Evolutionary conservation across 2,329 filamentous ascomycete genomes (phyloP).

Genomic region (Ophiostoma populinum): DNA sequence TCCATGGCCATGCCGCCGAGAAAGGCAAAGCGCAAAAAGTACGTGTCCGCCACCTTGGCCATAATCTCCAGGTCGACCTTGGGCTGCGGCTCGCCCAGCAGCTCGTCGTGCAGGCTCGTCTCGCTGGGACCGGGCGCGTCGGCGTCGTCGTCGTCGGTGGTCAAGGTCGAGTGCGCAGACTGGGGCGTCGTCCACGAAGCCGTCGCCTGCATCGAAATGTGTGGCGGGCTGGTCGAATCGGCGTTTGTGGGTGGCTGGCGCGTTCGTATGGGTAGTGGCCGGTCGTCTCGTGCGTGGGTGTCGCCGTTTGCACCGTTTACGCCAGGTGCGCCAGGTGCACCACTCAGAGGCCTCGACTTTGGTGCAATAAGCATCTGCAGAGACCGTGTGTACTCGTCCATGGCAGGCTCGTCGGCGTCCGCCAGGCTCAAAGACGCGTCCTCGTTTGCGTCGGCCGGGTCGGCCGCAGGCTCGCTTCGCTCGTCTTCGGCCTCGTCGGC

Average conservation of each 20-base stretch:
- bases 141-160: constrained; percentile 6
- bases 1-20: constrained; percentile 6
- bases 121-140: constrained; percentile 14
- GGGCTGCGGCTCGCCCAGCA: constrained; percentile 10
- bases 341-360: too few relatives aligned
- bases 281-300: too few relatives aligned
- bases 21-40: constrained; percentile 10
- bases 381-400: constrained; percentile 11
- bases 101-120: constrained; percentile 13
- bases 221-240: too few relatives aligned
- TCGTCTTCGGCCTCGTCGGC: constrained; percentile 1
- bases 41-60: constrained; percentile 12
- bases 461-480: not conserved
- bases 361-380: constrained; percentile 9
- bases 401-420: not conserved
- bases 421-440: not conserved
- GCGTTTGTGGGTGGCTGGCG: not conserved
- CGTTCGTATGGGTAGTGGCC: too few relatives aligned
- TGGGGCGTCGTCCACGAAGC: constrained; percentile 5
- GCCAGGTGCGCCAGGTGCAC: too few relatives aligned
- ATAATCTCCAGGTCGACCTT: constrained; percentile 12
- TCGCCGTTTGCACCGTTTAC: too few relatives aligned
- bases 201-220: constrained; percentile 1
- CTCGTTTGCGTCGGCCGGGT: not conserved
- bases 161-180: constrained; percentile 3